Conservation (phyloP, 345 rosid genomes). For the Limnanthes douglasii region DNA sequence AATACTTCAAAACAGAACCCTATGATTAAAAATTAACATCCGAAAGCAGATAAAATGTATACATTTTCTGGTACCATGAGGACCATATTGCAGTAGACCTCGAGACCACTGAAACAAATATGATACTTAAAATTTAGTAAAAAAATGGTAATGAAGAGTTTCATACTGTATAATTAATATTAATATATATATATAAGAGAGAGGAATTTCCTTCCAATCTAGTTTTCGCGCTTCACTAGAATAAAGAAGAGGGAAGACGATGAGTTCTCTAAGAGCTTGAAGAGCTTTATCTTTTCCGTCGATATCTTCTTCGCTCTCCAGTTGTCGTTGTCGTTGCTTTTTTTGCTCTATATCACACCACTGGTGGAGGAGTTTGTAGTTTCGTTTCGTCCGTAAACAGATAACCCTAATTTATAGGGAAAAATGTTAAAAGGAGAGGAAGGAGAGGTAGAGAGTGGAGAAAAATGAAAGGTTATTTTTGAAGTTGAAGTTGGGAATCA, state of each 20-base stretch:
- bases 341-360: no score
- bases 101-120: slow-evolving; percentile 52
- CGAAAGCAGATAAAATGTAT: not conserved
- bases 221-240: slow-evolving; percentile 51
- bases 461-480: no score
- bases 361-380: no score
- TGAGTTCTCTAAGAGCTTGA: slow-evolving; percentile 75
- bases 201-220: no score
- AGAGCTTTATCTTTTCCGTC: slow-evolving; percentile 72
- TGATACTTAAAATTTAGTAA: not conserved
- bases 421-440: no score
- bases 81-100: slow-evolving; percentile 80
- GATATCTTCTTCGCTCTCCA: slow-evolving; percentile 58
- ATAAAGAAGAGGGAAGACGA: slow-evolving; percentile 58
- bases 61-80: slow-evolving; percentile 98
- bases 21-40: not conserved
- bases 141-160: not conserved
- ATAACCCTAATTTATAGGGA: no score
- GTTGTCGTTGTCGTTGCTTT: slow-evolving; percentile 8
- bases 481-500: no score
- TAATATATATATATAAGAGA: no score
- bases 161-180: no score
- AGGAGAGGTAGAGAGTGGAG: no score
- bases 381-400: no score
- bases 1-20: not conserved